Base-by-base conservation (phyloP, 2,329 filamentous ascomycete species). In the Gaeumannomyces sp. region DNA sequence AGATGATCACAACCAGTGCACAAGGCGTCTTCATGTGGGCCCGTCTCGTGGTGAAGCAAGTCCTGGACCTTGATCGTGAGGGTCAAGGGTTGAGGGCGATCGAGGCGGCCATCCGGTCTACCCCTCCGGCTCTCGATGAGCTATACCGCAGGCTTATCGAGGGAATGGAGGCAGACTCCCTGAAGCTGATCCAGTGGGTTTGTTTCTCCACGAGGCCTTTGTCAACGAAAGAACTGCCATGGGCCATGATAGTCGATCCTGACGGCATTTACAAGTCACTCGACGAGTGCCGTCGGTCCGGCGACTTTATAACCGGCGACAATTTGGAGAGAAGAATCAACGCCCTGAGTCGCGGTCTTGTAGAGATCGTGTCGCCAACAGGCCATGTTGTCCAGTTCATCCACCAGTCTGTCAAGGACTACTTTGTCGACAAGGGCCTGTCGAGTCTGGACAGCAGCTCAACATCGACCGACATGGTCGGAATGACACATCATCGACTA, bases 21-120 rank as follows among this genome's bases (percentile, higher is more conserved):
- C 28, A 62, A 0, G 76, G 76, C 2, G 65, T 78, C 7, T 78
- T 78, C 61, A 66, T 76, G 28, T 79, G 77, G 77, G 75, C 74
- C 0, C 62, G 38, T n/a, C 69, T 79, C 16, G 73, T 76, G 0
- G 66, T 72, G 7, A 56, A 69, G 0, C 59, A 53, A 16, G 68
- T 69, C 14, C 27, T 71, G 0, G 3, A 65, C 0, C 67, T 73
- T 11, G 57, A 70, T 0, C 29, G 28, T 0, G 29, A 68, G 3
- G 70, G 71, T 1, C 31, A 31, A 3, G 25, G 29, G 1, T 6
- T 61, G 14, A 16, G 57, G 0, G 62, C 22, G n/a, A 76, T 77
- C 3, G 57, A 71, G 66, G n/a, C 2, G 0, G 65, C 57, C 22
- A 66, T 76, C 45, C 2, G 63, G 8, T 22, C 59, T 7, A 65